A percentile compares a stretch with the other conserved stretches of the same genome.
phyloP scores from a whole-genome alignment of 257 asterid genomes.

The Ehretia macrophylla region DNA sequence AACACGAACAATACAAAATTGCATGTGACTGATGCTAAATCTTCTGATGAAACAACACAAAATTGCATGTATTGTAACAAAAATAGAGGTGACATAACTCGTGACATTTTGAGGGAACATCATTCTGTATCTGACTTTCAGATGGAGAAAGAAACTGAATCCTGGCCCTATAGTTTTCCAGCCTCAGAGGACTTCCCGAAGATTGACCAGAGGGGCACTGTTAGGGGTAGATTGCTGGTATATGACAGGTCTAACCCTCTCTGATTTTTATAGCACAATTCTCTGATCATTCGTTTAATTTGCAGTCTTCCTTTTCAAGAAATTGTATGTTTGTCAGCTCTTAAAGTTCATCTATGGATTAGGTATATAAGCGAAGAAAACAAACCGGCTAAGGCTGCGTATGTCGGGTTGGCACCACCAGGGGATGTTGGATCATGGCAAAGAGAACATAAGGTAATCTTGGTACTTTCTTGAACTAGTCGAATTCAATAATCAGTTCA shows the following conservation, averaged over 20 bases:
- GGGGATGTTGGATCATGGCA: constrained; percentile 36
- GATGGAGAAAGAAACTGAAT: constrained; percentile 29
- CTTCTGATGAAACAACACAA: not conserved
- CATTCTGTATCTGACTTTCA: no score
- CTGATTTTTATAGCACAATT: not conserved
- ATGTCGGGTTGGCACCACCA: constrained; percentile 26
- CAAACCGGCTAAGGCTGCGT: constrained; percentile 24
- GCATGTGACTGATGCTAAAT: not conserved
- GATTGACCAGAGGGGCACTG: constrained; percentile 24
- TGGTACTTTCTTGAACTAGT: not conserved
- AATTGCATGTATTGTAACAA: not conserved
- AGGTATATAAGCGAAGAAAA: constrained; percentile 21
- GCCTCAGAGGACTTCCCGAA: constrained; percentile 30
- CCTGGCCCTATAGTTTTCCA: constrained; percentile 38
- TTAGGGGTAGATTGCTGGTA: constrained; percentile 27
- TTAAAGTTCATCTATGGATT: not conserved
- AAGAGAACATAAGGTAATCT: constrained; percentile 29
- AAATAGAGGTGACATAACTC: not conserved
- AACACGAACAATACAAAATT: not conserved
- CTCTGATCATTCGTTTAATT: not conserved
- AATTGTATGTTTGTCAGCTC: not conserved
- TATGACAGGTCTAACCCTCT: constrained; percentile 24
- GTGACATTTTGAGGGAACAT: not conserved
- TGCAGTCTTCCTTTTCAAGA: not conserved
- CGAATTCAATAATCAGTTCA: no score